phyloP scores from a whole-genome alignment of 805 yeast species.

The Sugiyamaella mastotermitis region DNA sequence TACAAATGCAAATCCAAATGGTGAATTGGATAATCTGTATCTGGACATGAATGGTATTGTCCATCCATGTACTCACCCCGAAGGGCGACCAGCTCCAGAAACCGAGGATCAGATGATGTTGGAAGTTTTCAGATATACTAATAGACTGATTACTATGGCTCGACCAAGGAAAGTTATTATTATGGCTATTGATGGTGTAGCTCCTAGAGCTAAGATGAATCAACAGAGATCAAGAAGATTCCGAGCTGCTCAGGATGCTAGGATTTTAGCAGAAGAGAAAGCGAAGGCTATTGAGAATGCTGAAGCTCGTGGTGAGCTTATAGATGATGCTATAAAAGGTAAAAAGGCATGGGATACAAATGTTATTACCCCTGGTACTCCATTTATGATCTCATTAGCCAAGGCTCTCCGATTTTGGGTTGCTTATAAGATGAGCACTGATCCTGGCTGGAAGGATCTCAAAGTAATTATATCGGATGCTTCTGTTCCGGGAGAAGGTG shows the following conservation, averaged over 20 bases:
- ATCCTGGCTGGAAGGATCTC: conserved; percentile 88
- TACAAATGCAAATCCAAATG: conserved; percentile 81
- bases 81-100: conserved; percentile 90
- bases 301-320: conserved; percentile 61
- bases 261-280: conserved; percentile 65
- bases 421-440: conserved; percentile 77
- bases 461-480: conserved; percentile 93
- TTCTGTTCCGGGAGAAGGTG: conserved; percentile 99
- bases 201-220: conserved; percentile 98
- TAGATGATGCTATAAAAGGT: conserved; percentile 68
- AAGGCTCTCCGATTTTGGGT: conserved; percentile 83
- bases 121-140: conserved; percentile 88
- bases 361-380: conserved; percentile 98
- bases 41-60: conserved; percentile 99
- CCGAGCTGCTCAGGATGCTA: conserved; percentile 89
- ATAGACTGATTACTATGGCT: conserved; percentile 87
- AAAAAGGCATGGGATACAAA: conserved; percentile 88
- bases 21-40: conserved; percentile 89
- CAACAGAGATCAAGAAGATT: conserved; percentile 96
- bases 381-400: conserved; percentile 90
- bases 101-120: conserved; percentile 96
- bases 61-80: conserved; percentile 99
- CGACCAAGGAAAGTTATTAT: conserved; percentile 86
- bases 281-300: conserved; percentile 53
- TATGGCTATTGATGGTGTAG: conserved; percentile 99